Percentiles rank a stretch among this genome's conserved stretches.
phyloP scores from a whole-genome alignment of 2,329 filamentous ascomycete genomes.

The Bipolaris victoriae region DNA sequence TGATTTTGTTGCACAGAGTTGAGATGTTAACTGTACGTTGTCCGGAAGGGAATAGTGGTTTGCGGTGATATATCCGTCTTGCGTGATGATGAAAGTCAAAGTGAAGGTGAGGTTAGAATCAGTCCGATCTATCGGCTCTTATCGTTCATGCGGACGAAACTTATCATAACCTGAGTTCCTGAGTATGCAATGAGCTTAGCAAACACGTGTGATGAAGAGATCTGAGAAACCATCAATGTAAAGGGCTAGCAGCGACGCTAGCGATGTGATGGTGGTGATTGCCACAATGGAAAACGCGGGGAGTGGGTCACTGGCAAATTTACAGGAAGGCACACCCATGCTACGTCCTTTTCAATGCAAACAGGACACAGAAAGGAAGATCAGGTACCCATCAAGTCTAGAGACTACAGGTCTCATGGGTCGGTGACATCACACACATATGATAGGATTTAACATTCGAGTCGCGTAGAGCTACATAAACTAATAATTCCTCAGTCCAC shows the following conservation, averaged over 20 bases:
- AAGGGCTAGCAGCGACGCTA: no score
- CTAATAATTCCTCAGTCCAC: neutral
- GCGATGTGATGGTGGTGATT: no score
- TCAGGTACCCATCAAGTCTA: neutral
- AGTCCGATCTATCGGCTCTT: neutral
- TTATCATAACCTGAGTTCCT: neutral
- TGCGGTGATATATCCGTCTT: neutral
- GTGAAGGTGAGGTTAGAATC: neutral
- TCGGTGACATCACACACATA: neutral
- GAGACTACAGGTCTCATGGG: neutral
- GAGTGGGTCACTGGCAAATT: no score
- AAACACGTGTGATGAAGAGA: no score
- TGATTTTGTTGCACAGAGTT: neutral
- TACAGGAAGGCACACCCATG: neutral
- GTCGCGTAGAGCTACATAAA: slow-evolving; percentile 10
- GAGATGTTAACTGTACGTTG: no score
- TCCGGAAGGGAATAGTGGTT: neutral
- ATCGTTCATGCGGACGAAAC: neutral
- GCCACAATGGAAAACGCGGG: no score
- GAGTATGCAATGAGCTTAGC: no score
- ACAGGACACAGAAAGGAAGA: neutral
- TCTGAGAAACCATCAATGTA: no score
- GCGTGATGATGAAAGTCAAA: neutral
- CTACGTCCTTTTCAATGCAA: neutral
- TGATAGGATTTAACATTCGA: slow-evolving; percentile 18